Conservation (phyloP, 148 eudicot genomes). For the Camellia sinensis region DNA sequence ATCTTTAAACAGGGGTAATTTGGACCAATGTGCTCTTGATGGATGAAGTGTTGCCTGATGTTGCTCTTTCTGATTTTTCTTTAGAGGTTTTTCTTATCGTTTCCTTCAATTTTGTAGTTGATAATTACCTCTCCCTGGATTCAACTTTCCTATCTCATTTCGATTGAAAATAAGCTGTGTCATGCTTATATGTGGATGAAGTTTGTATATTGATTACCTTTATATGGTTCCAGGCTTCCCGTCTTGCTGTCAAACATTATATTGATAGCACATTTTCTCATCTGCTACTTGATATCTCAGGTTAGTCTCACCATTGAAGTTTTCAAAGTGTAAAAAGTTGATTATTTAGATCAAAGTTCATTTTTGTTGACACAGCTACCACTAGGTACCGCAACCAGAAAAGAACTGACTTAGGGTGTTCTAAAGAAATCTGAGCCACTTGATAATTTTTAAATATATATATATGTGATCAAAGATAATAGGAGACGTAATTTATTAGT, state of each 20-base stretch:
- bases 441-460: not conserved
- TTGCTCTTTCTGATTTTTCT: conserved; percentile 65
- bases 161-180: not conserved
- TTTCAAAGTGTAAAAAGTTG: not conserved
- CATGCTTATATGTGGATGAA: not conserved
- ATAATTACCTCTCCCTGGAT: conserved; percentile 19
- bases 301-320: conserved; percentile 30
- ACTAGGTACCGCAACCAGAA: not conserved
- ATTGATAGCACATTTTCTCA: conserved; percentile 58
- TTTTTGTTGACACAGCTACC: not conserved
- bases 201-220: conserved; percentile 9
- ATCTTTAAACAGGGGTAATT: conserved; percentile 55
- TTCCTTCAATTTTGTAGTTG: conserved; percentile 9
- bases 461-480: not conserved
- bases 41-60: conserved; percentile 95
- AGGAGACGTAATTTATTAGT: not conserved
- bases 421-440: not conserved
- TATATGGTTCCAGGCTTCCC: conserved; percentile 60
- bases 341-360: not conserved
- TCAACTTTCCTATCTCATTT: not conserved
- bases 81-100: conserved; percentile 54
- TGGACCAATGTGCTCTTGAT: conserved; percentile 89
- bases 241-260: conserved; percentile 62
- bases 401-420: not conserved
- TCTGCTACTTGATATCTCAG: conserved; percentile 66